phyloP scores from a whole-genome alignment of 768 basidiomycete species.

The Brasilioporus rufonigricans region DNA sequence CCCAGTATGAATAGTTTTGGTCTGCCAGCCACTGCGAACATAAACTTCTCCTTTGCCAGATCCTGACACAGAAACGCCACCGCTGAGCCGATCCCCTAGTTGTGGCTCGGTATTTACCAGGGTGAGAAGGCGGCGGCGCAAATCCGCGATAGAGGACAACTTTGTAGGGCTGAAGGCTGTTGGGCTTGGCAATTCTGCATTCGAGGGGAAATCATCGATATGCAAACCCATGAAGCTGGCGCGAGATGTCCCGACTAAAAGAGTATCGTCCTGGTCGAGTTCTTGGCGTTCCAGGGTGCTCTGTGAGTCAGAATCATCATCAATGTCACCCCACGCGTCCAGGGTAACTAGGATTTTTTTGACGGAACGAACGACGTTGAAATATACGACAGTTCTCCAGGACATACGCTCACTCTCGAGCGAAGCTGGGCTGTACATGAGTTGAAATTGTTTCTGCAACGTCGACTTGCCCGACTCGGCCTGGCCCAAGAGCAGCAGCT shows the following conservation, averaged over 20 bases:
- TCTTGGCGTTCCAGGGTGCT: slow-evolving; percentile 34
- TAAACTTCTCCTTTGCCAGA: slow-evolving; percentile 75
- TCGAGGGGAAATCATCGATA: slow-evolving; percentile 6
- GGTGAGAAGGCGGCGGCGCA: slow-evolving; percentile 59
- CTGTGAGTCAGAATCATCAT: slow-evolving; percentile 48
- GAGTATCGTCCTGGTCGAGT: slow-evolving; percentile 23
- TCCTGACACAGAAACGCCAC: slow-evolving; percentile 68
- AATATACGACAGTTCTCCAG: slow-evolving; percentile 73
- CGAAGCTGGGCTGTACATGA: slow-evolving; percentile 74
- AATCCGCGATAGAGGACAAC: slow-evolving; percentile 41
- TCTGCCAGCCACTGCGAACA: slow-evolving; percentile 82
- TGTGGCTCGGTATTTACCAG: slow-evolving; percentile 60
- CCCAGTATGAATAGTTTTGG: slow-evolving; percentile 58
- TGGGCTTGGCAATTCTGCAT: slow-evolving; percentile 12
- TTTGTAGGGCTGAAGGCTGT: slow-evolving; percentile 19
- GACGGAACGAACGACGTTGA: slow-evolving; percentile 71
- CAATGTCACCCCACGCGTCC: slow-evolving; percentile 58
- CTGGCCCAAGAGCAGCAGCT: slow-evolving; percentile 76
- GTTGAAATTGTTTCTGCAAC: slow-evolving; percentile 75
- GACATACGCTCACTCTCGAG: slow-evolving; percentile 67
- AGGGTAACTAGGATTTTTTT: slow-evolving; percentile 65
- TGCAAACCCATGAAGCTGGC: slow-evolving; percentile 11
- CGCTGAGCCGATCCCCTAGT: slow-evolving; percentile 71
- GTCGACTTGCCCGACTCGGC: slow-evolving; percentile 80
- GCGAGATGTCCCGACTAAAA: slow-evolving; percentile 14